phyloP scores from a whole-genome alignment of 2,329 filamentous ascomycete genomes.

The Rhynchosporium secalis region DNA sequence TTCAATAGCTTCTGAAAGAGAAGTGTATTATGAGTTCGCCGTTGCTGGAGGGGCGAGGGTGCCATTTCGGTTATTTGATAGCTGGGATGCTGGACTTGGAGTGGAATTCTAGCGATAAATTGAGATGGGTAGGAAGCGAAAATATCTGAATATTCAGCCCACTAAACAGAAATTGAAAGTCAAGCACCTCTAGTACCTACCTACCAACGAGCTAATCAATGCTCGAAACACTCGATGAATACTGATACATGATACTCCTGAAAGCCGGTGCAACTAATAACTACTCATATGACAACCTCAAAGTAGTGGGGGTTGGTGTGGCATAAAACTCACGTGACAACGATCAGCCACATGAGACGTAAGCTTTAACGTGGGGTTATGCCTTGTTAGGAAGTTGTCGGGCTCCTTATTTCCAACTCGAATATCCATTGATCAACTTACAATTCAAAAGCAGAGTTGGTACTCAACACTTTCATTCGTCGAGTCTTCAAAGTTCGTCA shows the following conservation, averaged over 20 bases:
- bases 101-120: neutral
- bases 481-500: conserved; percentile 25
- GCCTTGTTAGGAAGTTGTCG: conserved; percentile 6
- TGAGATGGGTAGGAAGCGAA: neutral
- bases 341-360: neutral
- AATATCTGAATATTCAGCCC: neutral
- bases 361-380: neutral
- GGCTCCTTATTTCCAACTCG: neutral
- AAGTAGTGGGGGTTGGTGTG: neutral
- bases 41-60: conserved; percentile 60
- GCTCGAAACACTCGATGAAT: too few relatives aligned
- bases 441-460: neutral
- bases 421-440: neutral
- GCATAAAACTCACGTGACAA: conserved; percentile 1
- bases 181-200: too few relatives aligned
- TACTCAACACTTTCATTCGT: neutral
- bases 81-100: neutral
- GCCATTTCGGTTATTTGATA: conserved; percentile 48
- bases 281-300: too few relatives aligned
- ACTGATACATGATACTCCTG: too few relatives aligned
- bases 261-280: too few relatives aligned
- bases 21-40: conserved; percentile 80
- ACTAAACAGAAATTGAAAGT: neutral
- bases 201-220: too few relatives aligned
- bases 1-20: conserved; percentile 81